These are phyloP conservation scores for Paecilomyces sp. DNA, from an alignment of 2,329 filamentous ascomycete genomes.

Conservation along the genomic window DNA sequence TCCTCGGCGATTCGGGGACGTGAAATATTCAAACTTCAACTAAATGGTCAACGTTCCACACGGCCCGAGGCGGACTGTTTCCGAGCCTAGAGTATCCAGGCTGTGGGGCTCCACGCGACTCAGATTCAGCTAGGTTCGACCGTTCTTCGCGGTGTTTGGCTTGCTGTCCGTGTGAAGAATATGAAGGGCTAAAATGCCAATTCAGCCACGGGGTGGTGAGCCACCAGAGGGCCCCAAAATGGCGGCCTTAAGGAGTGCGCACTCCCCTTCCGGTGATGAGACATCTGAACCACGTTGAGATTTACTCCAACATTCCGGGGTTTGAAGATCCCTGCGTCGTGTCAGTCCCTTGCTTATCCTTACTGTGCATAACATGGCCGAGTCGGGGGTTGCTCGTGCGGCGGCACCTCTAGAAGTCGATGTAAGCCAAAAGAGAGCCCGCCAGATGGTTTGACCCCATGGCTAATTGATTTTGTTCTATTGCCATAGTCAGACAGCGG, in stretches of 20 bases:
- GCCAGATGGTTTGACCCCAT: not conserved
- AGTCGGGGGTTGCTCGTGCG: not conserved
- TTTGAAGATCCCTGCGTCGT: not conserved
- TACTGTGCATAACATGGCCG: not conserved
- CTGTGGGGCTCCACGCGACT: not conserved
- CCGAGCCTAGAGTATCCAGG: not conserved
- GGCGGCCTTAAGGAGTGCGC: not conserved
- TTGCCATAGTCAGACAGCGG: not conserved
- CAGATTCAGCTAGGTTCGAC: not conserved
- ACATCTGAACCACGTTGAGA: not conserved
- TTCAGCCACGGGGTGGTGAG: not conserved
- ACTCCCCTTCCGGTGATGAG: not conserved
- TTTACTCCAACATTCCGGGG: not conserved
- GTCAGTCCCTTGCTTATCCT: not conserved
- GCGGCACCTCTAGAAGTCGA: constrained; percentile 2
- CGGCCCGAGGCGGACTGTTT: not conserved
- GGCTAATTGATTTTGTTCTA: not conserved
- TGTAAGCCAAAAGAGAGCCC: not conserved
- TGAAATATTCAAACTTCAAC: not conserved
- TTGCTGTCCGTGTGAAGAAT: not conserved
- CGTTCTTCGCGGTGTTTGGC: not conserved
- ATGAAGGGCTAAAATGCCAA: not conserved
- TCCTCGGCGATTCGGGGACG: not conserved
- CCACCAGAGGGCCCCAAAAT: not conserved
- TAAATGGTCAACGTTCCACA: not conserved